Percentiles rank a stretch among this genome's conserved stretches.
Conservation (phyloP, 1,139 yeast species). For the Candida pseudoviswanathii region DNA sequence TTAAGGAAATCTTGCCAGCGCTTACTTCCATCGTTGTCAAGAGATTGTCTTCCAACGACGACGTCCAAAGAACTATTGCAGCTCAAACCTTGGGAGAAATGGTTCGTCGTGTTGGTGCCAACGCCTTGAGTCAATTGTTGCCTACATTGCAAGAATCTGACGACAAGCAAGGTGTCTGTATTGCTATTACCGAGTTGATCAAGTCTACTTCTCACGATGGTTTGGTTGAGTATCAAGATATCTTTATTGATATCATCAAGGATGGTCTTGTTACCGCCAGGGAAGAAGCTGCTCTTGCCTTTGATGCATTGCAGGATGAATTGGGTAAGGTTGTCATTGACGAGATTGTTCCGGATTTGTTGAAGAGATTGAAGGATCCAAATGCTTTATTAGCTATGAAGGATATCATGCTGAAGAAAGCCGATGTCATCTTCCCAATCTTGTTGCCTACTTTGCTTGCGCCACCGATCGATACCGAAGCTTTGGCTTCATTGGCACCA, state of each 20-base stretch:
- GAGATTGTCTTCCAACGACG: slow-evolving; percentile 79
- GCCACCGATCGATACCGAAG: slow-evolving; percentile 81
- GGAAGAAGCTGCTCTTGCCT: slow-evolving; percentile 88
- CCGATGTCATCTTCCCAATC: slow-evolving; percentile 92
- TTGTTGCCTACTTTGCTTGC: slow-evolving; percentile 81
- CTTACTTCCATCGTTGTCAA: slow-evolving; percentile 79
- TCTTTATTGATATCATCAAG: slow-evolving; percentile 74
- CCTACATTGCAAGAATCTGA: slow-evolving; percentile 87
- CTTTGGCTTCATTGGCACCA: slow-evolving; percentile 88
- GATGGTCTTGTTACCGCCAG: slow-evolving; percentile 79
- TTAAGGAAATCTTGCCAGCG: slow-evolving; percentile 87
- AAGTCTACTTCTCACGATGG: slow-evolving; percentile 70
- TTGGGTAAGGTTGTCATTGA: slow-evolving; percentile 88
- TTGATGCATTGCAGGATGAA: slow-evolving; percentile 79
- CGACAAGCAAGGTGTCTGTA: slow-evolving; percentile 94
- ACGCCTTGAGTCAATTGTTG: slow-evolving; percentile 78
- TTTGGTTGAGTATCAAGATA: slow-evolving; percentile 64
- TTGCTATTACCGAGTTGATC: slow-evolving; percentile 85
- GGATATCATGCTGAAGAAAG: slow-evolving; percentile 89
- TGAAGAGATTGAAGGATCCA: slow-evolving; percentile 67
- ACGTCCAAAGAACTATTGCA: slow-evolving; percentile 80
- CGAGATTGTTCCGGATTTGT: slow-evolving; percentile 81
- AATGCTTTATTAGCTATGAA: slow-evolving; percentile 86
- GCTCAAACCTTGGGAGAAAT: slow-evolving; percentile 94
- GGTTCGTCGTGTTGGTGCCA: slow-evolving; percentile 92